phyloP scores from a whole-genome alignment of 352 stramenopile species.

The Peronospora destructor region DNA sequence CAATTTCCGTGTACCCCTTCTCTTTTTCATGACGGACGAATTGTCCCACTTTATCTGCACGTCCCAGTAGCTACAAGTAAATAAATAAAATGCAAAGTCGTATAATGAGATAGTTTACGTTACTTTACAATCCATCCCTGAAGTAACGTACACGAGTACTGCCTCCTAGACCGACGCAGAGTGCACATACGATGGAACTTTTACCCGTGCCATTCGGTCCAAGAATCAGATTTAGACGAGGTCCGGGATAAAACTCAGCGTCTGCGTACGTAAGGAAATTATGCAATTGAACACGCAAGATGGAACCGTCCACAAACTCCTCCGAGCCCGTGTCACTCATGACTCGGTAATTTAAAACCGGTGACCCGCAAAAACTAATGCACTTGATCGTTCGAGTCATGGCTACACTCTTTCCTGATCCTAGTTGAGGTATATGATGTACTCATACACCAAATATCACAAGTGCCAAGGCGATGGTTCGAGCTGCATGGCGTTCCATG shows the following conservation, averaged over 20 bases:
- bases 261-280: conserved; percentile 94
- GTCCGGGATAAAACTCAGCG: conserved; percentile 85
- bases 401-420: too few relatives aligned
- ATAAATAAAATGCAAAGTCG: too few relatives aligned
- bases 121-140: background rate
- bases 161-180: conserved; percentile 94
- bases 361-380: too few relatives aligned
- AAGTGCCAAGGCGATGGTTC: conserved; percentile 1
- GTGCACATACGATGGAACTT: conserved; percentile 93
- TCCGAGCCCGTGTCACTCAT: conserved; percentile 14
- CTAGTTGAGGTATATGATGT: background rate
- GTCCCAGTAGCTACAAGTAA: conserved; percentile 74
- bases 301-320: conserved; percentile 80
- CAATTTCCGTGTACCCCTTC: conserved; percentile 88
- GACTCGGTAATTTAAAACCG: too few relatives aligned
- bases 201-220: conserved; percentile 95
- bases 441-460: background rate
- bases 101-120: too few relatives aligned
- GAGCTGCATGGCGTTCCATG: conserved; percentile 12
- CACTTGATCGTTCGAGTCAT: too few relatives aligned
- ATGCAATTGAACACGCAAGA: conserved; percentile 88
- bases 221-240: conserved; percentile 96
- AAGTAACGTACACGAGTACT: conserved; percentile 74
- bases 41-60: conserved; percentile 89
- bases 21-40: conserved; percentile 87